A percentile compares a stretch with the other conserved stretches of the same genome.
Conservation (phyloP, 148 eudicot species). For the Nyssa sinensis region DNA sequence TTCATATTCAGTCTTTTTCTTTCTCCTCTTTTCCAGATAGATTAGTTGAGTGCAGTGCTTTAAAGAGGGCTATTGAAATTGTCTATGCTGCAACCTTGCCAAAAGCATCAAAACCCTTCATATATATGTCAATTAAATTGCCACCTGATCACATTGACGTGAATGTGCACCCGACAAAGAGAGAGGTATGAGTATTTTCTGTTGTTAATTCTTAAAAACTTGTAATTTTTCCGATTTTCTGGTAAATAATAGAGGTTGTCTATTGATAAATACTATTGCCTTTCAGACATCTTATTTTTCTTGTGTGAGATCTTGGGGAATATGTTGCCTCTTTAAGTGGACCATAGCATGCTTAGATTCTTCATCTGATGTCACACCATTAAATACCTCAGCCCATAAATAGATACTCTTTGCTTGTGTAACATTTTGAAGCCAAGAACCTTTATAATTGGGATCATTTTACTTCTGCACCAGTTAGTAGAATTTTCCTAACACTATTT, state of each 20-base stretch:
- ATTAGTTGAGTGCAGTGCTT: slow-evolving; percentile 85
- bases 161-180: slow-evolving; percentile 94
- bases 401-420: background rate
- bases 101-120: slow-evolving; percentile 95
- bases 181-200: slow-evolving; percentile 59
- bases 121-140: slow-evolving; percentile 83
- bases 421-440: background rate
- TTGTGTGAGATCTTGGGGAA: background rate
- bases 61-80: slow-evolving; percentile 95
- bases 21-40: slow-evolving; percentile 52
- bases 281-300: background rate
- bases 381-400: background rate
- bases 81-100: slow-evolving; percentile 94
- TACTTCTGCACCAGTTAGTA: too few relatives aligned
- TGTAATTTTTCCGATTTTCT: background rate
- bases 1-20: slow-evolving; percentile 7
- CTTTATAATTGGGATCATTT: too few relatives aligned
- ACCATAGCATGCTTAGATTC: background rate
- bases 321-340: background rate
- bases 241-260: background rate
- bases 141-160: slow-evolving; percentile 97
- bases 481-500: too few relatives aligned
- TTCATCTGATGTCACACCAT: background rate
- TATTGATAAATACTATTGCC: background rate
- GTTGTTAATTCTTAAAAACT: background rate